Evolutionary conservation across 148 eudicot genomes (phyloP).

Genomic region (Arbutus unedo): DNA sequence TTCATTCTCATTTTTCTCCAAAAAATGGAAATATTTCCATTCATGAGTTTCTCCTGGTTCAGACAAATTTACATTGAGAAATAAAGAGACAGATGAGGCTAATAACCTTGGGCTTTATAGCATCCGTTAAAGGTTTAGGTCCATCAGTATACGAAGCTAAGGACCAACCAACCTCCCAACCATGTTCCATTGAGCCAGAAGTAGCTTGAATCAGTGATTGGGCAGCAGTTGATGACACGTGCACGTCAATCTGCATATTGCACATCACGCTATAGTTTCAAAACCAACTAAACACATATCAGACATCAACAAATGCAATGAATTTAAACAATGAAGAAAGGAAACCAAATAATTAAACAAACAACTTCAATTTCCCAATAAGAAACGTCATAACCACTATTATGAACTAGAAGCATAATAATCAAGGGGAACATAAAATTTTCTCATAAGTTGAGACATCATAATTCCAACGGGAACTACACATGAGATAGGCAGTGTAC

Average conservation of each 20-base stretch:
- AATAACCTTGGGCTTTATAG: constrained; percentile 42
- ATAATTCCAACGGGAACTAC: not conserved
- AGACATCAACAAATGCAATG: not conserved
- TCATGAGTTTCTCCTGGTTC: not conserved
- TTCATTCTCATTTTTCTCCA: not conserved
- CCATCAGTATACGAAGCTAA: constrained; percentile 53
- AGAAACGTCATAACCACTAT: not conserved
- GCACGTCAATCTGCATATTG: constrained; percentile 66
- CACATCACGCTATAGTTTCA: constrained; percentile 3
- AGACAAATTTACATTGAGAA: not conserved
- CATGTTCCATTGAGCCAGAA: constrained; percentile 56
- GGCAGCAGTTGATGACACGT: constrained; percentile 61
- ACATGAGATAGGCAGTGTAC: not conserved
- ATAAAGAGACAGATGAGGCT: not conserved
- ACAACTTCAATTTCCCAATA: not conserved
- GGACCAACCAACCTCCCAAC: constrained; percentile 99
- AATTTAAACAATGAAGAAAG: not conserved
- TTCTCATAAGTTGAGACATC: not conserved
- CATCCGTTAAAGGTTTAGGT: constrained; percentile 32
- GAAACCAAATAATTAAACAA: not conserved
- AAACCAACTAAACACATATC: not conserved
- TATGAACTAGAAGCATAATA: constrained; percentile 6
- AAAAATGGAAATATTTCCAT: not conserved
- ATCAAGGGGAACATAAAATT: not conserved
- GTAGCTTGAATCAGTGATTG: constrained; percentile 69